Evolutionary conservation across 176 grass and related monocot genomes (phyloP).

Genomic region (Triticum dicoccoides): DNA sequence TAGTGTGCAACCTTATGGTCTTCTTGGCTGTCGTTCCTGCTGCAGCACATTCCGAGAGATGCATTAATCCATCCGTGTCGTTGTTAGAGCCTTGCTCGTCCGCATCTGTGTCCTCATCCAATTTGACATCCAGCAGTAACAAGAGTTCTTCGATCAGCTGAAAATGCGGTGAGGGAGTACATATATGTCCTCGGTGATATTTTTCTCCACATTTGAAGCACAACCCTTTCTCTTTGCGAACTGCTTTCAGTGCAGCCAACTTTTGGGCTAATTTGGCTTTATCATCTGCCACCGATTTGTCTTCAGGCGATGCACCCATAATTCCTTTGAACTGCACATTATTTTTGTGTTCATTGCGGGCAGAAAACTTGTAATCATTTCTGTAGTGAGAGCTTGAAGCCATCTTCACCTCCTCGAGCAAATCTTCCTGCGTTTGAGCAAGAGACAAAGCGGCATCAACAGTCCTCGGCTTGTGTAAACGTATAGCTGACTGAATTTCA

Average conservation of each 20-base stretch:
- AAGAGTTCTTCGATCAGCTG: too few species aligned
- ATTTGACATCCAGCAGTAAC: too few species aligned
- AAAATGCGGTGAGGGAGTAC: too few species aligned
- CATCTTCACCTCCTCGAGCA: not conserved
- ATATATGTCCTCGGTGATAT: not conserved
- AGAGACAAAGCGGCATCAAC: not conserved
- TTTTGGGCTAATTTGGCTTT: not conserved
- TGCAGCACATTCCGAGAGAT: too few species aligned
- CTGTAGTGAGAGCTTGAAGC: not conserved
- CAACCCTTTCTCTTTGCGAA: not conserved
- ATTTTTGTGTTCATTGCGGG: too few species aligned
- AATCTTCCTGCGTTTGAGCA: not conserved
- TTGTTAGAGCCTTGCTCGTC: too few species aligned
- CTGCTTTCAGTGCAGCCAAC: not conserved
- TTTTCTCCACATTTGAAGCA: not conserved
- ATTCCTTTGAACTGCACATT: not conserved
- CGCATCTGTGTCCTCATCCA: too few species aligned
- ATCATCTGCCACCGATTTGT: not conserved
- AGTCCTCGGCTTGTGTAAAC: not conserved
- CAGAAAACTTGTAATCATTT: not conserved
- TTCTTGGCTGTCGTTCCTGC: too few species aligned
- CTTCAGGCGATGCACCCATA: not conserved
- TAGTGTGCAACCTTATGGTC: too few species aligned
- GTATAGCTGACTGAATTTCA: not conserved
- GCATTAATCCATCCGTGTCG: too few species aligned